A percentile compares a stretch with the other conserved stretches of the same genome.
phyloP scores from a whole-genome alignment of 345 rosid species.

The Boechera stricta region DNA sequence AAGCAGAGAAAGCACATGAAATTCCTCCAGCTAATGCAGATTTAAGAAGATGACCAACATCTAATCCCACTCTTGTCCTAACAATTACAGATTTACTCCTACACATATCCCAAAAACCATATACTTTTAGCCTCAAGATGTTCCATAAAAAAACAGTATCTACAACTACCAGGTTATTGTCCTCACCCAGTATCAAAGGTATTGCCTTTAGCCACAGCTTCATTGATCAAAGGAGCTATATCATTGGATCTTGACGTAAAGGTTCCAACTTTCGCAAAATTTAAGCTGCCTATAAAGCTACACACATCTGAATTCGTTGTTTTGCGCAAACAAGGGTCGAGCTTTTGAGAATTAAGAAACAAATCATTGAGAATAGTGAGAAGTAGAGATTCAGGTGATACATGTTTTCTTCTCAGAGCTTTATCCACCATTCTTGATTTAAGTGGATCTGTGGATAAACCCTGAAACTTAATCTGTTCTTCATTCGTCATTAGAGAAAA shows the following conservation, averaged over 20 bases:
- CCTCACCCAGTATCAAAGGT: constrained; percentile 11
- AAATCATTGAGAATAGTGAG: constrained; percentile 61
- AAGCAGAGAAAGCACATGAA: constrained; percentile 83
- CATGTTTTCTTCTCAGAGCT: constrained; percentile 44
- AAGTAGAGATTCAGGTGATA: constrained; percentile 53
- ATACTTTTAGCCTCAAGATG: background rate
- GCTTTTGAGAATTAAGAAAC: constrained; percentile 53
- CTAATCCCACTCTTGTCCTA: constrained; percentile 68
- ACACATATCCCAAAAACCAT: background rate
- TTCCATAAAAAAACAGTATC: background rate
- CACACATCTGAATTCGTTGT: constrained; percentile 58
- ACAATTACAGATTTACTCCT: constrained; percentile 64
- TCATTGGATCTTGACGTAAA: constrained; percentile 38
- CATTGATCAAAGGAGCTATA: constrained; percentile 32
- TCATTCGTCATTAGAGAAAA: background rate
- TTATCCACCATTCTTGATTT: constrained; percentile 45
- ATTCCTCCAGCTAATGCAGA: constrained; percentile 98
- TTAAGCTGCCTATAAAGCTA: constrained; percentile 64
- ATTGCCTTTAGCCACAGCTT: background rate
- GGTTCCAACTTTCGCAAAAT: constrained; percentile 82
- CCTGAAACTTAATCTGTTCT: background rate
- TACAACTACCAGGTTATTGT: background rate
- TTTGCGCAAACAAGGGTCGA: constrained; percentile 51
- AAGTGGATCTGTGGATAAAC: constrained; percentile 34
- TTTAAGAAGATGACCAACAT: constrained; percentile 76